Evolutionary conservation across 2,329 filamentous ascomycete genomes (phyloP).

Genomic region (Alternaria atra): DNA sequence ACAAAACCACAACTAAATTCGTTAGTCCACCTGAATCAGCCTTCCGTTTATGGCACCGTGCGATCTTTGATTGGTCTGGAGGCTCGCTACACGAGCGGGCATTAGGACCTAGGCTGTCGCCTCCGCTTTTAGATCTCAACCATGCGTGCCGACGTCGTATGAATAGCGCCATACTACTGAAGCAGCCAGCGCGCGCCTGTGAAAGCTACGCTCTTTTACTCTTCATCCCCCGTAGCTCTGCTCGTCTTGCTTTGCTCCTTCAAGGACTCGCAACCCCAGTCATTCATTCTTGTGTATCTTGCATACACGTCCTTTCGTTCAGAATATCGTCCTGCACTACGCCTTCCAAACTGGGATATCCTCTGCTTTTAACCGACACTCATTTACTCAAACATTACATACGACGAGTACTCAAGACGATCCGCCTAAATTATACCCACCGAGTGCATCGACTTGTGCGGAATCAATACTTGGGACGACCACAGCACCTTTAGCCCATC

Average conservation of each 20-base stretch:
- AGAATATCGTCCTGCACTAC: conserved; percentile 12
- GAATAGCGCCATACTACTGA: conserved; percentile 39
- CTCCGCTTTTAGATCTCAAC: conserved; percentile 47
- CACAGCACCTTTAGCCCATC: not conserved
- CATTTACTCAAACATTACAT: conserved; percentile 1
- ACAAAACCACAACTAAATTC: conserved; percentile 28
- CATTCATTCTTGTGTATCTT: conserved; percentile 41
- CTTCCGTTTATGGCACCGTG: conserved; percentile 35
- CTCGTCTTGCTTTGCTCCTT: conserved; percentile 24
- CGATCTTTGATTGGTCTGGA: conserved; percentile 30
- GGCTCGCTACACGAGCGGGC: conserved; percentile 30
- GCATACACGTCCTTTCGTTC: conserved; percentile 49
- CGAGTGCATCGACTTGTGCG: no score
- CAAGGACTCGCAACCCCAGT: conserved; percentile 31
- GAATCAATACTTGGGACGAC: not conserved
- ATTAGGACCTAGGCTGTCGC: conserved; percentile 34
- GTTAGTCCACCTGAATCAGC: conserved; percentile 32
- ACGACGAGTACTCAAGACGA: conserved; percentile 11
- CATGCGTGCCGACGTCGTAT: conserved; percentile 34
- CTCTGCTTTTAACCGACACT: conserved; percentile 29
- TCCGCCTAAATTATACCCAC: not conserved
- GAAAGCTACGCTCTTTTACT: conserved; percentile 37
- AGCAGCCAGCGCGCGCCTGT: conserved; percentile 29
- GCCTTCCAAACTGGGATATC: conserved; percentile 20
- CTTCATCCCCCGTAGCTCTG: conserved; percentile 29